These are phyloP conservation scores for Endothia cerciana DNA, from an alignment of 2,329 filamentous ascomycete species.

Conservation along the genomic window DNA sequence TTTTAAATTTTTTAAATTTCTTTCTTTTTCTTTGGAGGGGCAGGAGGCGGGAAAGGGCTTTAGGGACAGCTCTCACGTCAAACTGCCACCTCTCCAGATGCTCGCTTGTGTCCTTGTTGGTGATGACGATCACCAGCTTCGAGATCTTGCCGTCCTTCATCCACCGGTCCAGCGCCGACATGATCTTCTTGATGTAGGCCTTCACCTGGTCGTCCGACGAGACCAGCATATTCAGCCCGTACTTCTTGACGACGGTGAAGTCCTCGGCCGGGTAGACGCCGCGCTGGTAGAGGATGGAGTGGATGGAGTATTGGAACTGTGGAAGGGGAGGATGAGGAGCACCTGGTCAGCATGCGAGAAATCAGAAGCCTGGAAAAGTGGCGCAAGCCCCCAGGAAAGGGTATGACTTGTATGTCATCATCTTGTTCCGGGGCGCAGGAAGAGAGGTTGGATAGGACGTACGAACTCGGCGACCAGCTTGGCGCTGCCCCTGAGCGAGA, in stretches of 20 bases:
- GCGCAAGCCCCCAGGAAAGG: neutral
- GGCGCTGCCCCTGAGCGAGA: slow-evolving; percentile 81
- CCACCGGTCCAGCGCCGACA: slow-evolving; percentile 94
- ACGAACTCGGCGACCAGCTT: slow-evolving; percentile 96
- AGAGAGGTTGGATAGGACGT: slow-evolving; percentile 44
- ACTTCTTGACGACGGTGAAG: slow-evolving; percentile 97
- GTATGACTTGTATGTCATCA: neutral
- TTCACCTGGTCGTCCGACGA: slow-evolving; percentile 98
- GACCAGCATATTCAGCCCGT: slow-evolving; percentile 97
- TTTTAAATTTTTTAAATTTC: no score
- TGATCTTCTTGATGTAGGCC: slow-evolving; percentile 99
- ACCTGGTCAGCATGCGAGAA: neutral
- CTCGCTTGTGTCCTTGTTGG: slow-evolving; percentile 94
- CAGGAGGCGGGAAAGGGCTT: neutral
- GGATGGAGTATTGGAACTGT: slow-evolving; percentile 96
- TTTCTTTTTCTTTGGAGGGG: no score
- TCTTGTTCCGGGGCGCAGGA: neutral
- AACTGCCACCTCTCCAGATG: slow-evolving; percentile 98
- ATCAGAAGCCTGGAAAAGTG: neutral
- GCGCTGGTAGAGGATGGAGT: slow-evolving; percentile 90
- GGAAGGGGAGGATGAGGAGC: neutral
- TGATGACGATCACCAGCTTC: slow-evolving; percentile 95
- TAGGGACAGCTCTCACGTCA: slow-evolving; percentile 62
- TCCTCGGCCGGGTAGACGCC: slow-evolving; percentile 91
- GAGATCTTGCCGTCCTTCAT: slow-evolving; percentile 97